phyloP scores from a whole-genome alignment of 2,329 filamentous ascomycete species.

The Lasiodiplodia hormozganensis region DNA sequence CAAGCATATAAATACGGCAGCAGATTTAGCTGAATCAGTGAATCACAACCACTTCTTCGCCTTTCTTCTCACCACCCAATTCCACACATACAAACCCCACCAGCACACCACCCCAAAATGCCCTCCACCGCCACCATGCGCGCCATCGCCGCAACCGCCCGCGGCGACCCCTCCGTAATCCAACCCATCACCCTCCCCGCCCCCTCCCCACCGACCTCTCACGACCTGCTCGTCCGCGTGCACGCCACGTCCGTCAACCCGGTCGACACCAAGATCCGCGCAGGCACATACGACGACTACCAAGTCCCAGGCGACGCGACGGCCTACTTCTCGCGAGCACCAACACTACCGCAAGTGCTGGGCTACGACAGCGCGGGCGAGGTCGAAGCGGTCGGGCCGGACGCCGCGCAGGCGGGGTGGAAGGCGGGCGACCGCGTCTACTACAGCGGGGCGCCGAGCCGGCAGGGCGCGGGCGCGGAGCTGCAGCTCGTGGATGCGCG shows the following conservation, averaged over 20 bases:
- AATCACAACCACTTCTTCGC: not conserved
- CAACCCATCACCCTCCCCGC: conserved; percentile 40
- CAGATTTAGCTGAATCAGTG: not conserved
- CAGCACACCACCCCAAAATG: conserved; percentile 31
- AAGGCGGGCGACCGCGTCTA: conserved; percentile 53
- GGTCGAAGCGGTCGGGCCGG: conserved; percentile 40
- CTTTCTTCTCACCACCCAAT: not conserved
- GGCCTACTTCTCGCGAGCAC: conserved; percentile 45
- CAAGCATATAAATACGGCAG: not conserved
- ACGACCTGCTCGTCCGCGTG: conserved; percentile 48
- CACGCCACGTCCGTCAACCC: conserved; percentile 50
- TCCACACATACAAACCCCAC: not conserved
- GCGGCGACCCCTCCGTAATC: conserved; percentile 39
- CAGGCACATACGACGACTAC: conserved; percentile 47
- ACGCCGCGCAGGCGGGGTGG: conserved; percentile 43
- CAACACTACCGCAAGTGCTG: conserved; percentile 46
- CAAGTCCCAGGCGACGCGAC: conserved; percentile 34
- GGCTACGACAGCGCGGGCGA: conserved; percentile 55
- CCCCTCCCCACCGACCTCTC: conserved; percentile 39
- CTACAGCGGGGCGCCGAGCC: conserved; percentile 49
- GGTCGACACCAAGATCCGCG: conserved; percentile 48
- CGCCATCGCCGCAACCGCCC: conserved; percentile 41
- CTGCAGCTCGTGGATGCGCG: conserved; percentile 52
- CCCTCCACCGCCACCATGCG: conserved; percentile 30
- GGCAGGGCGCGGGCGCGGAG: conserved; percentile 53